Percentiles rank a stretch among this genome's conserved stretches.
These are phyloP conservation scores for Ophiostoma tasmaniense DNA, from an alignment of 2,329 filamentous ascomycete species.

Conservation along the genomic window DNA sequence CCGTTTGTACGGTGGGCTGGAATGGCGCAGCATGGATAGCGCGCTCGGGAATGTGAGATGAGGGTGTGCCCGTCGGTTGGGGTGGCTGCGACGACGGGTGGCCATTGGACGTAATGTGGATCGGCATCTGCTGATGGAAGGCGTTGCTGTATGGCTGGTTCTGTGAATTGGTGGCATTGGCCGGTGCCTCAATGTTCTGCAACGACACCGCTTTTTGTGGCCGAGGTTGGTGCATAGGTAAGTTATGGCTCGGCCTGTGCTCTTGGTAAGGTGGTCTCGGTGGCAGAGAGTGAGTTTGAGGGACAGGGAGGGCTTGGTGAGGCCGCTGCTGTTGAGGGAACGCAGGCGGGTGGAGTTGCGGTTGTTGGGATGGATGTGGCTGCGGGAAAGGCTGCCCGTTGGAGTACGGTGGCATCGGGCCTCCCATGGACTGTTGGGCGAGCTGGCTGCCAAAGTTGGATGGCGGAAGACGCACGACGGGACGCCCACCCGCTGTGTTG, in stretches of 20 bases:
- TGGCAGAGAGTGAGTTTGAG: slow-evolving; percentile 50
- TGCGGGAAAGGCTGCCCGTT: slow-evolving; percentile 9
- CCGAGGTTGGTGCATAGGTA: slow-evolving; percentile 85
- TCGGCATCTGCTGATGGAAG: slow-evolving; percentile 90
- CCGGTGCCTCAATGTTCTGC: slow-evolving; percentile 82
- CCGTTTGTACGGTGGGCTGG: slow-evolving; percentile 67
- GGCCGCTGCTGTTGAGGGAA: slow-evolving; percentile 21
- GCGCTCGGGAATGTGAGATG: slow-evolving; percentile 87
- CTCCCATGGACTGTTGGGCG: background rate
- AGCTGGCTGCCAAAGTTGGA: slow-evolving; percentile 26
- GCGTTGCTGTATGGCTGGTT: slow-evolving; percentile 26
- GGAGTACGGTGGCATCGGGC: background rate
- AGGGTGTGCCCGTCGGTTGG: slow-evolving; percentile 66
- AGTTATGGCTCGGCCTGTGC: slow-evolving; percentile 40
- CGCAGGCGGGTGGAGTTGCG: background rate
- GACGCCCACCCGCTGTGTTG: slow-evolving; percentile 38
- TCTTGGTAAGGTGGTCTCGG: slow-evolving; percentile 52
- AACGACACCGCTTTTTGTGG: slow-evolving; percentile 93
- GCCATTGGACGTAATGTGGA: slow-evolving; percentile 50
- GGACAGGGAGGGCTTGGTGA: slow-evolving; percentile 36
- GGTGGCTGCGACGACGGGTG: slow-evolving; percentile 41
- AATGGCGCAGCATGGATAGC: slow-evolving; percentile 86
- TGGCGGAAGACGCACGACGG: slow-evolving; percentile 77
- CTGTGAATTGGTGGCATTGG: slow-evolving; percentile 31
- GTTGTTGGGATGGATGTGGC: slow-evolving; percentile 12